phyloP scores from a whole-genome alignment of 2,329 filamentous ascomycete genomes.

The Penicillium sp. region DNA sequence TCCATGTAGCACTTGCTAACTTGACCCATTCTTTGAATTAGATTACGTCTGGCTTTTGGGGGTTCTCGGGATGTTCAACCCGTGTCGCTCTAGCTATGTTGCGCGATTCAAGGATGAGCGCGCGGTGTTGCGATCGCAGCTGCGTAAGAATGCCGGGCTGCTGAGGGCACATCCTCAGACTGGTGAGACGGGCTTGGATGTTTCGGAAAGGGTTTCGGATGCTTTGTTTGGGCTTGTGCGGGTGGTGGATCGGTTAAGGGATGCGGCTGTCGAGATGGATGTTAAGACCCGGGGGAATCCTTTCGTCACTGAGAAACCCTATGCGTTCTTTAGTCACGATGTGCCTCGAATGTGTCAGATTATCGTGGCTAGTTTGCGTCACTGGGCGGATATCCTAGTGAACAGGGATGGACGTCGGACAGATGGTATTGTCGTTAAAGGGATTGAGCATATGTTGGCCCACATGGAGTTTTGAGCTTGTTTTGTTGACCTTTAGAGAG shows the following conservation, averaged over 20 bases:
- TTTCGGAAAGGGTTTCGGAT: slow-evolving; percentile 8
- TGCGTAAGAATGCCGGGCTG: not conserved
- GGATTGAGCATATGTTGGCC: not conserved
- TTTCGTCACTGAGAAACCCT: not conserved
- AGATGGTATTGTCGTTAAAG: not conserved
- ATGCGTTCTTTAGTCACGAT: not conserved
- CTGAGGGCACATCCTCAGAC: slow-evolving; percentile 4
- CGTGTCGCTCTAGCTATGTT: not conserved
- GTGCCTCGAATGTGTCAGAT: slow-evolving; percentile 1
- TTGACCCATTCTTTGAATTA: not conserved
- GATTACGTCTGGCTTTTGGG: no score
- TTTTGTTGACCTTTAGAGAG: not conserved
- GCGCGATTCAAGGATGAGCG: not conserved
- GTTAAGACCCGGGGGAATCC: not conserved
- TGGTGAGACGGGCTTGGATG: slow-evolving; percentile 11
- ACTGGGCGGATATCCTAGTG: slow-evolving; percentile 9
- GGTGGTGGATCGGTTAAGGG: not conserved
- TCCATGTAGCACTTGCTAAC: not conserved
- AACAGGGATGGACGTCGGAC: slow-evolving; percentile 3
- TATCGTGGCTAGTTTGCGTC: slow-evolving; percentile 2
- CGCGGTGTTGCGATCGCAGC: not conserved
- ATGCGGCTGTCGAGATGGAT: slow-evolving; percentile 1
- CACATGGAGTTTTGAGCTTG: not conserved
- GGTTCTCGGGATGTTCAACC: not conserved
- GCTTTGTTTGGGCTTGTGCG: slow-evolving; percentile 11